Conservation (phyloP, 495 filamentous ascomycete genomes). For the Aspergillus ellipticus region DNA sequence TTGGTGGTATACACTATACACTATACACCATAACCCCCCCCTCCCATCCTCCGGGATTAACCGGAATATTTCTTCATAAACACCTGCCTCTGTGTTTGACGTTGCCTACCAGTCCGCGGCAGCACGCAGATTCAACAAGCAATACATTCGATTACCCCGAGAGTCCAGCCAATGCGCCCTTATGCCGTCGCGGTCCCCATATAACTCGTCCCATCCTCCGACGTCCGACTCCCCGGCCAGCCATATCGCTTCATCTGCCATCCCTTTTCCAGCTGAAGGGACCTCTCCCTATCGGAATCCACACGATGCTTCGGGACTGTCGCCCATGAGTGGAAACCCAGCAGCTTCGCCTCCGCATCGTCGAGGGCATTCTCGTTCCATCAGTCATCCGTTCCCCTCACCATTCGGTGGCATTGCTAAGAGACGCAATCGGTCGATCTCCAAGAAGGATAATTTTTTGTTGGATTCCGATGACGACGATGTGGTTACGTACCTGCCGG, state of each 20-base stretch:
- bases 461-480: constrained; percentile 43
- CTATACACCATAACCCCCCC: too few species aligned
- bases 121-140: background rate
- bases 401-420: constrained; percentile 52
- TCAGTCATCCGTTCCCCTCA: constrained; percentile 73
- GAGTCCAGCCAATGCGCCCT: constrained; percentile 29
- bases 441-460: constrained; percentile 22
- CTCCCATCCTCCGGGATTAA: background rate
- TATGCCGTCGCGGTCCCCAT: constrained; percentile 40
- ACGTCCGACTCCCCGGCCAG: constrained; percentile 19
- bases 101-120: background rate
- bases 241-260: constrained; percentile 19
- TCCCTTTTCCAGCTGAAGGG: constrained; percentile 19
- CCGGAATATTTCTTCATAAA: background rate
- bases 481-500: constrained; percentile 29
- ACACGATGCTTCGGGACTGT: constrained; percentile 31
- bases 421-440: constrained; percentile 39
- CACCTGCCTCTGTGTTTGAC: background rate
- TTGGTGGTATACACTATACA: background rate
- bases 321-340: constrained; percentile 18
- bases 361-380: constrained; percentile 60
- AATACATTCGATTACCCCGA: background rate
- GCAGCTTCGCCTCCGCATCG: constrained; percentile 22
- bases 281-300: constrained; percentile 18
- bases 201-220: constrained; percentile 32